Evolutionary conservation across 441 rosid genomes (phyloP).

Genomic region (Erodium texanum): DNA sequence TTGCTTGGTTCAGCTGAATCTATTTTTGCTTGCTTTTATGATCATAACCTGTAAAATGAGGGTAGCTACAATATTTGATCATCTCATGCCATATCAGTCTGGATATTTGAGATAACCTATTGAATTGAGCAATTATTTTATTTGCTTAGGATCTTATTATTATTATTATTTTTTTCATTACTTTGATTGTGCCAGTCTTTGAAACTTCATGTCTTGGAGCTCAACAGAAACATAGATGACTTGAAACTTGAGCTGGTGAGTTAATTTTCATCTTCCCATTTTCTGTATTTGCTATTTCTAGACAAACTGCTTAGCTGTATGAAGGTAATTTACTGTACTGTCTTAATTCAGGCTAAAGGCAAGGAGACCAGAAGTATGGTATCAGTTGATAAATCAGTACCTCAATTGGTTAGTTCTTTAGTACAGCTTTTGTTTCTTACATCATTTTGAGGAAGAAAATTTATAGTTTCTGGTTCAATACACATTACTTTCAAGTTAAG

Average conservation of each 20-base stretch:
- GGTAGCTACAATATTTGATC: not conserved
- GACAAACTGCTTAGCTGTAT: not conserved
- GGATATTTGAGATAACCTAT: not conserved
- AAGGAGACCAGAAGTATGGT: slow-evolving; percentile 28
- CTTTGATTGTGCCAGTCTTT: slow-evolving; percentile 53
- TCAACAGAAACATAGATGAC: slow-evolving; percentile 49
- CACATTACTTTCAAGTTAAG: slow-evolving; percentile 23
- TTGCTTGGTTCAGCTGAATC: not conserved
- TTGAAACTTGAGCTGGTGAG: slow-evolving; percentile 68
- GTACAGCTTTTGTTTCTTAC: slow-evolving; percentile 10
- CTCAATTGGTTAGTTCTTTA: slow-evolving; percentile 27
- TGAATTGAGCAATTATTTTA: not conserved
- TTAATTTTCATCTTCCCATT: slow-evolving; percentile 7
- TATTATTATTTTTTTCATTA: slow-evolving; percentile 9
- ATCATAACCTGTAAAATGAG: not conserved
- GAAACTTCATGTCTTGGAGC: slow-evolving; percentile 86
- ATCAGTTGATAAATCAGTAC: slow-evolving; percentile 33
- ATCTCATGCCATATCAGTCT: not conserved
- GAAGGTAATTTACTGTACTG: slow-evolving; percentile 2
- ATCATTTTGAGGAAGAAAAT: slow-evolving; percentile 8
- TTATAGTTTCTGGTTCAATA: not conserved
- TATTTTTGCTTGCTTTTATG: not conserved
- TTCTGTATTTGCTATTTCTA: slow-evolving; percentile 10
- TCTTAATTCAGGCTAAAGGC: slow-evolving; percentile 45
- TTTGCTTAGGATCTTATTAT: slow-evolving; percentile 10